These are phyloP conservation scores for Zarea fungicola DNA, from an alignment of 2,329 filamentous ascomycete species.

Conservation along the genomic window DNA sequence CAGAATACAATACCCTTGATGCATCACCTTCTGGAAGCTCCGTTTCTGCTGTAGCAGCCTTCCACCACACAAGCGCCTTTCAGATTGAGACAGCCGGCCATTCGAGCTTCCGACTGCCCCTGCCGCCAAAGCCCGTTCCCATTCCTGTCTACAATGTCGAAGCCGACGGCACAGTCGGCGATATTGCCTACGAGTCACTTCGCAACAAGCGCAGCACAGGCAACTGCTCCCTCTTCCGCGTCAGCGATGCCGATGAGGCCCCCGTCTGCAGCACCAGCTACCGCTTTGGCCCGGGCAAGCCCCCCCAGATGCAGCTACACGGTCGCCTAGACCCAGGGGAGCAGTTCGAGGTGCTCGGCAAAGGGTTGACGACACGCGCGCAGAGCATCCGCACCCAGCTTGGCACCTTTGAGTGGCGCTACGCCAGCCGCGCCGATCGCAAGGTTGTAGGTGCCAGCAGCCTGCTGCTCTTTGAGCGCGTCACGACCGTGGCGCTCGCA, in stretches of 20 bases:
- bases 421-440: conserved; percentile 43
- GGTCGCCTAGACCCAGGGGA: conserved; percentile 16
- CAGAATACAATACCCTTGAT: conserved; percentile 10
- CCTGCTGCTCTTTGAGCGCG: conserved; percentile 47
- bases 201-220: conserved; percentile 43
- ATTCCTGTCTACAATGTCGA: conserved; percentile 40
- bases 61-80: conserved; percentile 39
- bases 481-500: conserved; percentile 28
- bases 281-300: conserved; percentile 49
- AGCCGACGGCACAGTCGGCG: conserved; percentile 30
- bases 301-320: conserved; percentile 39
- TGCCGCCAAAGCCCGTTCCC: conserved; percentile 31
- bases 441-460: conserved; percentile 34
- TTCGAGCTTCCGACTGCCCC: conserved; percentile 36
- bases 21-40: conserved; percentile 2
- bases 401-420: conserved; percentile 52
- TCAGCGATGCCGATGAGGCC: conserved; percentile 27
- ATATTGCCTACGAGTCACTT: conserved; percentile 45
- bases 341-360: conserved; percentile 23
- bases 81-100: conserved; percentile 46
- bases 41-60: conserved; percentile 21
- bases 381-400: conserved; percentile 41
- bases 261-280: conserved; percentile 50
- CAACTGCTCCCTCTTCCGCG: conserved; percentile 42
- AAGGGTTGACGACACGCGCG: conserved; percentile 42